These are phyloP conservation scores for Tulasnella sp. DNA, from an alignment of 768 basidiomycete genomes.

Conservation along the genomic window DNA sequence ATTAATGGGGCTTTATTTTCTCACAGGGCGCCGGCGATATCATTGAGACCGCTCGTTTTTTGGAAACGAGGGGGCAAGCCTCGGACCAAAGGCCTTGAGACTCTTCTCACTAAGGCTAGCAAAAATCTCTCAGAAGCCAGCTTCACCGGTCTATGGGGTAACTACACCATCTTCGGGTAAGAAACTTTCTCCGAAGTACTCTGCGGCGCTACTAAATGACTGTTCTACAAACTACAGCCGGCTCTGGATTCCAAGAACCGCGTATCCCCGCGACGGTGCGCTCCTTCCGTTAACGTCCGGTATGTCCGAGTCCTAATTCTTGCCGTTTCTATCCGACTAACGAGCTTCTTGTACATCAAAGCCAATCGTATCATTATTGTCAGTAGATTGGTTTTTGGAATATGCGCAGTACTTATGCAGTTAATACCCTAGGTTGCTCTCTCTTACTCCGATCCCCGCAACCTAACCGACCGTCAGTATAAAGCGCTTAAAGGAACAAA, in stretches of 20 bases:
- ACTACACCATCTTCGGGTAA: background rate
- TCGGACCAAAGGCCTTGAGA: background rate
- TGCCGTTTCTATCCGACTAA: background rate
- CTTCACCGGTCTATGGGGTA: background rate
- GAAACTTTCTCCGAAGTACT: background rate
- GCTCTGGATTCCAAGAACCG: background rate
- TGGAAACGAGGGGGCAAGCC: background rate
- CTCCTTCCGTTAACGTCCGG: background rate
- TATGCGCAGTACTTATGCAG: background rate
- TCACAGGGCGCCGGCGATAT: background rate
- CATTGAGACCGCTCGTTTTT: background rate
- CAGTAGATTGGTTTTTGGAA: background rate
- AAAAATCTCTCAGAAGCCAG: background rate
- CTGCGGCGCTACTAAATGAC: background rate
- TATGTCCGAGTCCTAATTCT: background rate
- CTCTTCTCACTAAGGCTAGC: background rate
- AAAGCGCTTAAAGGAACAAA: background rate
- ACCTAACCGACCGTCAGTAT: background rate
- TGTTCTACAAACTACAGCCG: background rate
- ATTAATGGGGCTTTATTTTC: background rate
- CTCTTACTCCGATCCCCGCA: background rate
- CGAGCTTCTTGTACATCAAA: background rate
- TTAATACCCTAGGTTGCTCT: background rate
- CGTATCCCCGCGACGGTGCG: background rate
- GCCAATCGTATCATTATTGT: background rate